Evolutionary conservation across 345 rosid species (phyloP), one percentile per base, ranked within the genome.

Genomic region (Moringa oleifera): DNA sequence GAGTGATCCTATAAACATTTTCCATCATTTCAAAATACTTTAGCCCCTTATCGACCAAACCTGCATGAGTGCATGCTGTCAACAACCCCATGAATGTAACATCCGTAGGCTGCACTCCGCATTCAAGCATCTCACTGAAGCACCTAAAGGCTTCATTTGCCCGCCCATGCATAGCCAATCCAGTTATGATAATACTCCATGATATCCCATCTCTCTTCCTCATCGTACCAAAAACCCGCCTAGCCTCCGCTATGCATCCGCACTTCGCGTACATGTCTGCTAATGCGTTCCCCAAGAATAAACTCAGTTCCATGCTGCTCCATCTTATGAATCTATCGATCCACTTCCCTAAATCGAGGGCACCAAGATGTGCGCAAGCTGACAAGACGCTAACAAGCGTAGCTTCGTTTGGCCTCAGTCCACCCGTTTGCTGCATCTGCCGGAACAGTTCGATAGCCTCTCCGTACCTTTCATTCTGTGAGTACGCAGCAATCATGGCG

Each of bases 291-390:
- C 54, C 54, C 23, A 51, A 51, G 54, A 51, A 51, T 1, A 51
- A 51, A 51, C 54, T 20, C 22, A 51, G 23, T 2, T 51, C 20
- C 54, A 51, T 51, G 2, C 21, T 21, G 20, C 54, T 51, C 54
- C 15, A 5, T 20, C 15, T 51, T 0, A 51, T 51, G 11, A 18
- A 51, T 18, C 23, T 51, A 5, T 51, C 21, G 1, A 51, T 20
- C 54, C 54, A 51, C 23, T 51, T 51, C 21, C 54, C 54, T 51
- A 51, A 51, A 51, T 51, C 54, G n/a, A 51, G 20, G 0, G 54
- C 54, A 51, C 54, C 54, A 51, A 51, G 54, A 18, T 51, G 54
- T 6, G 54, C 54, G 23, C 54, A 51, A 20, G 54, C 54, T 51
- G 54, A 51, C 54, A 51, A 51, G 4, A 51, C 54, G 22, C 54